Evolutionary conservation across 148 eudicot species (phyloP).

Genomic region (Hydrangea macrophylla): DNA sequence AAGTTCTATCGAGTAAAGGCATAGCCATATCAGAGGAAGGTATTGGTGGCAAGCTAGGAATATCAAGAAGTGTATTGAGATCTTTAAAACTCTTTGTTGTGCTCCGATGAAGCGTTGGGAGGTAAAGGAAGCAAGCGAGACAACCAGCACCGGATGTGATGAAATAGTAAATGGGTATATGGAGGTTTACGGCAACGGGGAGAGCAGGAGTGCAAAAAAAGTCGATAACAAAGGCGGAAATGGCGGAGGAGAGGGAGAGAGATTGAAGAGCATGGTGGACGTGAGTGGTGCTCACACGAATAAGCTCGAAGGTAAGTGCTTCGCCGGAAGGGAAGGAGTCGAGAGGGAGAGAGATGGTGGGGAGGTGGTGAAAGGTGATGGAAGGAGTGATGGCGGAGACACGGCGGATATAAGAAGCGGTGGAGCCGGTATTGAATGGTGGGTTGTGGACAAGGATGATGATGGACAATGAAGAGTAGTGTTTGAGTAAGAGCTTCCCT

Average conservation of each 20-base stretch:
- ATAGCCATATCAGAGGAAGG: slow-evolving; percentile 34
- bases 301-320: slow-evolving; percentile 20
- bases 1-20: slow-evolving; percentile 29
- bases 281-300: slow-evolving; percentile 24
- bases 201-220: slow-evolving; percentile 37
- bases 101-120: slow-evolving; percentile 23
- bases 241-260: slow-evolving; percentile 4
- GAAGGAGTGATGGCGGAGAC: slow-evolving; percentile 37
- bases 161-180: slow-evolving; percentile 44
- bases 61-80: slow-evolving; percentile 11
- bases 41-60: slow-evolving; percentile 48
- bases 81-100: slow-evolving; percentile 35
- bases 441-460: slow-evolving; percentile 33
- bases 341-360: slow-evolving; percentile 27
- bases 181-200: slow-evolving; percentile 19
- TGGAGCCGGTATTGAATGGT: slow-evolving; percentile 26
- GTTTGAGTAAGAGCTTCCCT: slow-evolving; percentile 34
- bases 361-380: slow-evolving; percentile 48
- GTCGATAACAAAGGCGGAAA: slow-evolving; percentile 45
- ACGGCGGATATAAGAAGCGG: slow-evolving; percentile 30
- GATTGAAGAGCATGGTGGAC: slow-evolving; percentile 27
- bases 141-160: slow-evolving; percentile 34
- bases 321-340: slow-evolving; percentile 14
- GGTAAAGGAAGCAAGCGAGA: slow-evolving; percentile 27
- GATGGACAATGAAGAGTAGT: slow-evolving; percentile 32